A percentile compares a stretch with the other conserved stretches of the same genome.
phyloP scores from a whole-genome alignment of 192 early-diverging fungal genomes.

The Backusella mclennaniae region DNA sequence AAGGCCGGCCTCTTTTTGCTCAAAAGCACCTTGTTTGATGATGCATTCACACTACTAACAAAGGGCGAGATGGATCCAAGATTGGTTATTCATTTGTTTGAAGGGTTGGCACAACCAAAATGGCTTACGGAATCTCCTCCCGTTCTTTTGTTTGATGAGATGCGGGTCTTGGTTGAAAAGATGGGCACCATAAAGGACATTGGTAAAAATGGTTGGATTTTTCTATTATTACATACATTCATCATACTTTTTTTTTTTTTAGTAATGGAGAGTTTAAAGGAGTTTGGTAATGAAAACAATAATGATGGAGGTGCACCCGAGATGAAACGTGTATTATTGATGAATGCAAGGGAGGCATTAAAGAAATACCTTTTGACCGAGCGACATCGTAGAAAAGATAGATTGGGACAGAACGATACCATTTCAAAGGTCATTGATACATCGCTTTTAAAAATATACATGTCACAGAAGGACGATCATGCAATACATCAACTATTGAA shows the following conservation, averaged over 20 bases:
- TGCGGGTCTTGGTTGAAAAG: slow-evolving; percentile 25
- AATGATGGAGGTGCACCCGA: slow-evolving; percentile 19
- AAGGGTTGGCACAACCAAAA: slow-evolving; percentile 33
- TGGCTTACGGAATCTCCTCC: slow-evolving; percentile 19
- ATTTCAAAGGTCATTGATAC: slow-evolving; percentile 47
- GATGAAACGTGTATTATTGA: slow-evolving; percentile 47
- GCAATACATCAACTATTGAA: slow-evolving; percentile 30
- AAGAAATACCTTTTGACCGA: slow-evolving; percentile 49
- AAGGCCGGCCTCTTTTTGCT: slow-evolving; percentile 65
- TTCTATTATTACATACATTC: too few relatives aligned
- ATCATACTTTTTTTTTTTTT: neutral
- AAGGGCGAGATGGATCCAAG: slow-evolving; percentile 66
- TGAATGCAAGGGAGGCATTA: slow-evolving; percentile 59
- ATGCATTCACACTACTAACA: slow-evolving; percentile 58
- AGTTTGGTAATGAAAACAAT: neutral
- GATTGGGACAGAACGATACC: slow-evolving; percentile 5
- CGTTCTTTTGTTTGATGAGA: slow-evolving; percentile 44
- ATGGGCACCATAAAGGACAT: slow-evolving; percentile 48
- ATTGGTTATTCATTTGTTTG: slow-evolving; percentile 51
- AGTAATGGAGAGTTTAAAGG: slow-evolving; percentile 14
- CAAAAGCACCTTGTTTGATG: slow-evolving; percentile 63
- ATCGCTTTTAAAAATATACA: slow-evolving; percentile 50
- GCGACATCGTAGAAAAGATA: slow-evolving; percentile 26
- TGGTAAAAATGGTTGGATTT: slow-evolving; percentile 26
- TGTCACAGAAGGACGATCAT: slow-evolving; percentile 23